phyloP scores from a whole-genome alignment of 1,284 basidiomycete species.

The Meira nashicola region DNA sequence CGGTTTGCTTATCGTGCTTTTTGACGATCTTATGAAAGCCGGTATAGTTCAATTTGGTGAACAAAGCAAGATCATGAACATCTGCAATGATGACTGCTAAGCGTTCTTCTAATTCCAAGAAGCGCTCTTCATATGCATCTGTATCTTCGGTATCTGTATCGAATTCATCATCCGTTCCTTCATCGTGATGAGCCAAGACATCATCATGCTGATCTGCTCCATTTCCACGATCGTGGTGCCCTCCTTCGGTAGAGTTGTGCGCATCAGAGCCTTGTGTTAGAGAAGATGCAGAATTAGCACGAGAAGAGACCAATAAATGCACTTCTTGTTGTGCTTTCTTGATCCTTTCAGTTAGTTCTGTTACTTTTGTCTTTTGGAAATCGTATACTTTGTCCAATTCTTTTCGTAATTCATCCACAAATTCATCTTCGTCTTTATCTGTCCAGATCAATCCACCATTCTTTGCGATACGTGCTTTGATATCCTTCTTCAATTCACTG shows the following conservation, averaged over 20 bases:
- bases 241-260: slow-evolving; percentile 50
- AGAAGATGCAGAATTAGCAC: slow-evolving; percentile 33
- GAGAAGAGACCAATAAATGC: slow-evolving; percentile 45
- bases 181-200: slow-evolving; percentile 55
- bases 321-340: slow-evolving; percentile 51
- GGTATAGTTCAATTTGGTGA: slow-evolving; percentile 82
- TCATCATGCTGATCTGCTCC: slow-evolving; percentile 57
- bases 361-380: slow-evolving; percentile 82
- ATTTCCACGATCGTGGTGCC: slow-evolving; percentile 13
- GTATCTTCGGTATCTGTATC: slow-evolving; percentile 65
- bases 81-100: slow-evolving; percentile 94
- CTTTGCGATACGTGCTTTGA: slow-evolving; percentile 46
- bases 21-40: slow-evolving; percentile 99
- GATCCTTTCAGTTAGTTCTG: slow-evolving; percentile 49
- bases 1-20: slow-evolving; percentile 74
- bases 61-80: slow-evolving; percentile 92
- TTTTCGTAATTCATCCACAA: slow-evolving; percentile 61
- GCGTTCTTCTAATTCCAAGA: slow-evolving; percentile 85
- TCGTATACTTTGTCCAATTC: slow-evolving; percentile 94
- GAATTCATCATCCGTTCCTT: slow-evolving; percentile 57
- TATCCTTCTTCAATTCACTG: slow-evolving; percentile 52
- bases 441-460: slow-evolving; percentile 47
- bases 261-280: slow-evolving; percentile 23
- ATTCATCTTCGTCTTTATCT: slow-evolving; percentile 52
- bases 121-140: slow-evolving; percentile 77